These are phyloP conservation scores for Leccinum subfulvum DNA, from an alignment of 1,284 basidiomycete genomes.

Conservation along the genomic window DNA sequence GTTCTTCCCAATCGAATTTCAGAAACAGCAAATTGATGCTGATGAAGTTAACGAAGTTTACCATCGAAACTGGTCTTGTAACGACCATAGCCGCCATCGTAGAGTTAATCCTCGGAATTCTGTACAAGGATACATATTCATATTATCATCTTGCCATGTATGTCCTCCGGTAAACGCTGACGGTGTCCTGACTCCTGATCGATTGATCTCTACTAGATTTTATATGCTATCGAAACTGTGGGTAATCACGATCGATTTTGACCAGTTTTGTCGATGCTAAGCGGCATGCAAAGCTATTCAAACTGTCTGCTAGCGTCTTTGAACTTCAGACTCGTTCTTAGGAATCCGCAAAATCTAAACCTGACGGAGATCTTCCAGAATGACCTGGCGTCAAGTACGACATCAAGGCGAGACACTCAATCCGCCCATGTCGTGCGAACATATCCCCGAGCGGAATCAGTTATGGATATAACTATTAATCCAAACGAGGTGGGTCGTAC, in stretches of 20 bases:
- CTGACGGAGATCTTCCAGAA: conserved; percentile 2
- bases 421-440: no score
- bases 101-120: no score
- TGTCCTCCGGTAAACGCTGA: no score
- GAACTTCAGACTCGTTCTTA: conserved; percentile 11
- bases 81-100: neutral
- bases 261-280: no score
- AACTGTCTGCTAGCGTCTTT: conserved; percentile 14
- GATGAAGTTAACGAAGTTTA: neutral
- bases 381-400: neutral
- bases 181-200: no score
- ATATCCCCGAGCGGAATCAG: no score
- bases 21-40: neutral
- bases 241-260: neutral
- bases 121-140: no score
- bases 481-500: no score
- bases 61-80: neutral
- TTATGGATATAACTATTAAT: no score
- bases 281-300: conserved; percentile 11
- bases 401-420: neutral
- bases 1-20: neutral
- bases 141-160: no score
- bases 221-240: no score
- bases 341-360: neutral
- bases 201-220: no score